Base-by-base conservation (phyloP, 192 early-diverging fungal genomes). In the Linnemannia zychae region DNA sequence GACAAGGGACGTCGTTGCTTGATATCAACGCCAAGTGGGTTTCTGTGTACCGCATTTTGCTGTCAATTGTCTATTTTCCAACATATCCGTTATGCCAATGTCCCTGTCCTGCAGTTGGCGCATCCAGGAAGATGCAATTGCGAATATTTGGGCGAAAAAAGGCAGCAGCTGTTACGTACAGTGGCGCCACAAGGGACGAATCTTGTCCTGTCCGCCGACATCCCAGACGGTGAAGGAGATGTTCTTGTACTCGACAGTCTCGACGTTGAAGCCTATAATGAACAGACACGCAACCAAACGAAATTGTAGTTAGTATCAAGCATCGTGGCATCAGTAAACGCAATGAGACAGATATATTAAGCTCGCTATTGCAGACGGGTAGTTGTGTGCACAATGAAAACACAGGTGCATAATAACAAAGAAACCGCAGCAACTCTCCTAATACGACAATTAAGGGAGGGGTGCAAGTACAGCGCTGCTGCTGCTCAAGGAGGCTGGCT, bases 181-280 rank as follows among this genome's bases (percentile, higher is more conserved):
- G 90, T 98, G 97, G 88, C 97, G 92, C 98, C 98, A 99, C 88
- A 99, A 91, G 40, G 97, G 97, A 87, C 98, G 93, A 79, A 99
- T 99, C 92, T 97, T 97, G 91, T 98, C 97, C 91, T 98, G 97
- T 90, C 98, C 98, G 82, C 98, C 98, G 77, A 99, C 97, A 90
- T 99, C 98, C 97, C 97, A 99, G 81, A 99, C 96, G 53, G 95
- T 98, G 91, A 99, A 99, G 87, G 92, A 96, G 91, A 98, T 97
- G 94, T 97, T 98, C 92, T 98, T 98, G 94, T 99, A 98, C 88
- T 96, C 94, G 80, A 99, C 97, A 60, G 96, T 97, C 91, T 99
- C 98, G 79, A 98, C 97, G 88, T 99, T 99, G 92, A 99, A 98
- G 69, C 98, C 98, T 91, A 87, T 20, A 72, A 46, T 33, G 33